A percentile compares a stretch with the other conserved stretches of the same genome.
Evolutionary conservation across 768 basidiomycete genomes (phyloP).

Genomic region (Grammothele lineata): DNA sequence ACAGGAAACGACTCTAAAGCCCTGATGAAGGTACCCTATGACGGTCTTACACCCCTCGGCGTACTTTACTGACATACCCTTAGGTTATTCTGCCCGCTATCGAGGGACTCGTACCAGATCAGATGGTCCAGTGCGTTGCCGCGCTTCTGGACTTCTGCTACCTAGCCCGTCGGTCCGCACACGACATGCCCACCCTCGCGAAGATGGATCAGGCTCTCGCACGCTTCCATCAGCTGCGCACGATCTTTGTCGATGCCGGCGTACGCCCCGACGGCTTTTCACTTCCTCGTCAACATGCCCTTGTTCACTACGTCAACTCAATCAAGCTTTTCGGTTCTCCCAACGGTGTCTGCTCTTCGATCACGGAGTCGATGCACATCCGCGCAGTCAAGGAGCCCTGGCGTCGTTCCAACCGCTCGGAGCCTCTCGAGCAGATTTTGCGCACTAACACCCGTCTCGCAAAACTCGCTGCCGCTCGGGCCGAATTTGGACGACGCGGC

Average conservation of each 20-base stretch:
- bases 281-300: not conserved
- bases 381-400: conserved; percentile 22
- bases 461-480: conserved; percentile 16
- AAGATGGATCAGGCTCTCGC: not conserved
- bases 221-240: not conserved
- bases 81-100: conserved; percentile 14
- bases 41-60: not conserved
- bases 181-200: not conserved
- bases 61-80: not conserved
- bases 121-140: not conserved
- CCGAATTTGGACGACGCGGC: conserved; percentile 12
- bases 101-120: not conserved
- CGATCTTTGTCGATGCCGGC: conserved; percentile 7
- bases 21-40: conserved; percentile 21
- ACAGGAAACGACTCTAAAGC: conserved; percentile 26
- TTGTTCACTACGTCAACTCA: conserved; percentile 12
- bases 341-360: conserved; percentile 23
- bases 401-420: conserved; percentile 15
- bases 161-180: not conserved
- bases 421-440: conserved; percentile 22
- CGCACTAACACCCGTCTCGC: conserved; percentile 18
- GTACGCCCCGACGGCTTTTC: not conserved
- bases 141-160: not conserved
- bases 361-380: conserved; percentile 24
- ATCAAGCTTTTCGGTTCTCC: conserved; percentile 20